Conservation (phyloP, 768 basidiomycete species). For the Lactifluus subvellereus region DNA sequence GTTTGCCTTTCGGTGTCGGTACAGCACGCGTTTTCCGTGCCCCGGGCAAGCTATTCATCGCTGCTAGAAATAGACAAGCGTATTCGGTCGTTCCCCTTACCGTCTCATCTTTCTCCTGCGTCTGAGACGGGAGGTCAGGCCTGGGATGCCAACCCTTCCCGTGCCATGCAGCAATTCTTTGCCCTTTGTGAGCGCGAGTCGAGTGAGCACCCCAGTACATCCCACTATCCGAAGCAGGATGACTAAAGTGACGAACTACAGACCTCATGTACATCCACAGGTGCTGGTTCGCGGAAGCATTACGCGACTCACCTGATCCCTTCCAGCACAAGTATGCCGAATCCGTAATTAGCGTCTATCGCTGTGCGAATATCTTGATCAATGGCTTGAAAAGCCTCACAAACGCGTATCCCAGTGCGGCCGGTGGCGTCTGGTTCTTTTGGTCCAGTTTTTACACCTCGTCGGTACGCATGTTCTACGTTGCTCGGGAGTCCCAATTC, state of each 20-base stretch:
- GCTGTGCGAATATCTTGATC: slow-evolving; percentile 41
- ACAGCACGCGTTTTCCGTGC: slow-evolving; percentile 38
- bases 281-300: slow-evolving; percentile 44
- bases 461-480: slow-evolving; percentile 34
- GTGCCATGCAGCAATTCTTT: slow-evolving; percentile 44
- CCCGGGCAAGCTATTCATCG: slow-evolving; percentile 37
- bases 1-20: slow-evolving; percentile 41
- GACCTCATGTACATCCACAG: slow-evolving; percentile 36
- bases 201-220: slow-evolving; percentile 35
- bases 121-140: slow-evolving; percentile 29
- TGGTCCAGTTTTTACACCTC: slow-evolving; percentile 48
- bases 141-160: slow-evolving; percentile 38
- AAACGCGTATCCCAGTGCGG: slow-evolving; percentile 32
- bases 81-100: slow-evolving; percentile 46
- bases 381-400: slow-evolving; percentile 37
- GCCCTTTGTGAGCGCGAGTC: slow-evolving; percentile 39
- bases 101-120: slow-evolving; percentile 37
- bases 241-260: background rate
- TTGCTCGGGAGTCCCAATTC: background rate
- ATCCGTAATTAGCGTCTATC: slow-evolving; percentile 42
- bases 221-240: background rate
- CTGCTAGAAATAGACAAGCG: slow-evolving; percentile 46
- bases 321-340: slow-evolving; percentile 40
- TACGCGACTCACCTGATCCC: slow-evolving; percentile 38
- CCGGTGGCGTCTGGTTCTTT: slow-evolving; percentile 42